phyloP scores from a whole-genome alignment of 805 yeast species.

The Lachancea dasiensis region DNA sequence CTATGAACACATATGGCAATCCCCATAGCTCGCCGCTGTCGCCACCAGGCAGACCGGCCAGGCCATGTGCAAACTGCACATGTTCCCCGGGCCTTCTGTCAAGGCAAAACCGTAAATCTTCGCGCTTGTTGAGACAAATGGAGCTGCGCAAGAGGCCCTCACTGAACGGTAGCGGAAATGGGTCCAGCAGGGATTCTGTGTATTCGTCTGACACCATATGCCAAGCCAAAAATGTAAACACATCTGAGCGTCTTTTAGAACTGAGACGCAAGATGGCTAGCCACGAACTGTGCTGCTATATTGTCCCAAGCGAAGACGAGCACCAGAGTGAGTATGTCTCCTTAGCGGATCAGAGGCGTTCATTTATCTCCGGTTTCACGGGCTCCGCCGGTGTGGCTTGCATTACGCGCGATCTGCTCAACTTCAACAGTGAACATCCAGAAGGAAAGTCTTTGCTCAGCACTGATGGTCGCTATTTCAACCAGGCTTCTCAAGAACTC shows the following conservation, averaged over 20 bases:
- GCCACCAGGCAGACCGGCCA: constrained; percentile 28
- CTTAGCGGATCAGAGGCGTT: constrained; percentile 73
- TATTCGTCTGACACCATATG: constrained; percentile 38
- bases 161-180: constrained; percentile 13
- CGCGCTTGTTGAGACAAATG: constrained; percentile 36
- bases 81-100: constrained; percentile 79
- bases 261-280: constrained; percentile 61
- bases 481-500: constrained; percentile 82
- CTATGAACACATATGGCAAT: constrained; percentile 7
- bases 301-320: constrained; percentile 84
- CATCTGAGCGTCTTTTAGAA: constrained; percentile 51
- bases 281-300: constrained; percentile 62
- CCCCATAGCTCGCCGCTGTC: constrained; percentile 8
- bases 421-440: constrained; percentile 36
- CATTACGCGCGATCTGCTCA: constrained; percentile 48
- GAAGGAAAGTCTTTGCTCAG: constrained; percentile 71
- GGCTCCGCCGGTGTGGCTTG: constrained; percentile 93
- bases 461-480: constrained; percentile 92
- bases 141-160: constrained; percentile 31
- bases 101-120: constrained; percentile 56
- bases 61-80: constrained; percentile 69
- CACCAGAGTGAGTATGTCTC: constrained; percentile 91
- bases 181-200: constrained; percentile 31
- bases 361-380: constrained; percentile 78
- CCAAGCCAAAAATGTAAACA: constrained; percentile 42